Percentiles rank a stretch among this genome's conserved stretches.
phyloP scores from a whole-genome alignment of 352 stramenopile genomes.

The Globisporangium sylvaticum region DNA sequence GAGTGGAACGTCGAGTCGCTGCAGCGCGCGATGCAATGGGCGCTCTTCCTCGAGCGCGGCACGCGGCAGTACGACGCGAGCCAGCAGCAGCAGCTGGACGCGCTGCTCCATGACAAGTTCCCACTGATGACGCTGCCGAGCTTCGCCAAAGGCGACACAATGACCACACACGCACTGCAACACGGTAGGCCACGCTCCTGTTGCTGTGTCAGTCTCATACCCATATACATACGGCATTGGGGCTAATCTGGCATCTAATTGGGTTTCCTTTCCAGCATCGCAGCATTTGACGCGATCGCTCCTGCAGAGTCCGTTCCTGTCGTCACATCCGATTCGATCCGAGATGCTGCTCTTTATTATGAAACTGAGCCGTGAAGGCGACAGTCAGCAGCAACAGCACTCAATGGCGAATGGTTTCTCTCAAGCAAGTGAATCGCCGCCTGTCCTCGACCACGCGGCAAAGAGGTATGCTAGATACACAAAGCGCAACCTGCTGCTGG shows the following conservation, averaged over 20 bases:
- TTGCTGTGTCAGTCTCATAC: too few species aligned
- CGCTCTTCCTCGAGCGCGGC: constrained; percentile 28
- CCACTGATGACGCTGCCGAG: constrained; percentile 37
- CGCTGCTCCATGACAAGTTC: constrained; percentile 26
- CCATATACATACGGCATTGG: too few species aligned
- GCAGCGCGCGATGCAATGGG: constrained; percentile 37
- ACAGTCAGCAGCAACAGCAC: constrained; percentile 5
- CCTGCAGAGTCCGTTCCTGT: constrained; percentile 48
- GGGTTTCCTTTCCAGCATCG: constrained; percentile 23
- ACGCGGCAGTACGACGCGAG: constrained; percentile 6
- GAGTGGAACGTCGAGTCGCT: constrained; percentile 55
- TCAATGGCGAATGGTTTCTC: neutral
- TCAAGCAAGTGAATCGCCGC: neutral
- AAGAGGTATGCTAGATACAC: constrained; percentile 6
- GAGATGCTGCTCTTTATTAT: constrained; percentile 34
- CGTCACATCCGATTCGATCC: constrained; percentile 38
- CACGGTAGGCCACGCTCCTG: too few species aligned
- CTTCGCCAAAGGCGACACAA: constrained; percentile 16
- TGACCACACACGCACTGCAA: constrained; percentile 10
- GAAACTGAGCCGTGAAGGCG: constrained; percentile 16
- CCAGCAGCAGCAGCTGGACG: constrained; percentile 19
- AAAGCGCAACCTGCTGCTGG: neutral
- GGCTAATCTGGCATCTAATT: too few species aligned
- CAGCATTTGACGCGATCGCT: constrained; percentile 39
- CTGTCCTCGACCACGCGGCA: neutral